Percentiles rank a stretch among this genome's conserved stretches.
These are phyloP conservation scores for Phytophthora brassicae DNA, from an alignment of 352 stramenopile genomes.

Conservation along the genomic window DNA sequence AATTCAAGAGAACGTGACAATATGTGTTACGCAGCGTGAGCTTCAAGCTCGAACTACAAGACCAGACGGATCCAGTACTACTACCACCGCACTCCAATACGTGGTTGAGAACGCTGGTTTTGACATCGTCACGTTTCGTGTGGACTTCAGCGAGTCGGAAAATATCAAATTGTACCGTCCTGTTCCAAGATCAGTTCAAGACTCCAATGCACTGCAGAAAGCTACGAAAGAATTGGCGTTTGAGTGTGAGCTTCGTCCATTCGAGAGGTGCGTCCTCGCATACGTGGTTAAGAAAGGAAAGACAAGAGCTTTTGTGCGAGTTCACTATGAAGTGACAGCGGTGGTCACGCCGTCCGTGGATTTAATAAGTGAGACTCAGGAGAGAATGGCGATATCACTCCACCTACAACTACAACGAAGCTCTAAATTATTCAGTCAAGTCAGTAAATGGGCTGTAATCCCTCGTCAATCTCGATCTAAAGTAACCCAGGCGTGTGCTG, in stretches of 20 bases:
- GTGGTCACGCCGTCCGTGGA: constrained; percentile 17
- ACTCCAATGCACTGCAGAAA: constrained; percentile 1
- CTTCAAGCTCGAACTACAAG: constrained; percentile 10
- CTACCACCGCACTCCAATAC: constrained; percentile 40
- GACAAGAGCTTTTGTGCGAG: constrained; percentile 48
- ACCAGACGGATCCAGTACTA: not conserved
- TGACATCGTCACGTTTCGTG: constrained; percentile 35
- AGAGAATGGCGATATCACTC: constrained; percentile 1
- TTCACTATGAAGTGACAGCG: constrained; percentile 31
- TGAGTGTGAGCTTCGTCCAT: constrained; percentile 33
- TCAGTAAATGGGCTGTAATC: constrained; percentile 19
- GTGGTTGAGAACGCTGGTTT: constrained; percentile 45
- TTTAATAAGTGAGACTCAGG: constrained; percentile 4
- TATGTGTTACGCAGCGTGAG: constrained; percentile 30
- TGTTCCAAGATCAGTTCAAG: not conserved
- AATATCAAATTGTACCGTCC: constrained; percentile 38
- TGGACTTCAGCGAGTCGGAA: constrained; percentile 46
- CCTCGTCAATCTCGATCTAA: constrained; percentile 4
- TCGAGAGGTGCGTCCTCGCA: constrained; percentile 40
- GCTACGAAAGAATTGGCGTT: constrained; percentile 18
- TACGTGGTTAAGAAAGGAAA: constrained; percentile 26
- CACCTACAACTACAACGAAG: constrained; percentile 12
- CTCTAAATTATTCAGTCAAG: constrained; percentile 12
- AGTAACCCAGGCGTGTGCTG: constrained; percentile 19
- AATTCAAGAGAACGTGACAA: constrained; percentile 35